Conservation (phyloP, 1,139 yeast species). For the Suhomyces terraborum region DNA sequence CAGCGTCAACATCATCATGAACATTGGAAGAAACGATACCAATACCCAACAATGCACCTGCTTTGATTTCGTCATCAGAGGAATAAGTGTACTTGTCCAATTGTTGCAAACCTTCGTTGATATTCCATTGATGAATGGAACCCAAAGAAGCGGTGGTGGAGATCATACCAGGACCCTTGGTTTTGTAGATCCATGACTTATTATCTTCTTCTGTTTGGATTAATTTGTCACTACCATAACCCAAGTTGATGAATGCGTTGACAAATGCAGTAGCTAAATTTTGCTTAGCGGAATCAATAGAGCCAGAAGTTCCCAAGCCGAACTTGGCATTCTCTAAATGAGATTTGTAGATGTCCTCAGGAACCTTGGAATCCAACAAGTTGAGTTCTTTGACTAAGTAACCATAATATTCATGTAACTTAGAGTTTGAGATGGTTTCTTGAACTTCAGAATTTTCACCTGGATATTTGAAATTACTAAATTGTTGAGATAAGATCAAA, state of each 20-base stretch:
- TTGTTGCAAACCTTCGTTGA: constrained; percentile 83
- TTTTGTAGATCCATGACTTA: constrained; percentile 85
- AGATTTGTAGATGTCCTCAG: constrained; percentile 92
- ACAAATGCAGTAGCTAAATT: constrained; percentile 95
- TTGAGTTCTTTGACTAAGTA: constrained; percentile 87
- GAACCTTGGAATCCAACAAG: constrained; percentile 84
- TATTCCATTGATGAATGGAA: constrained; percentile 88
- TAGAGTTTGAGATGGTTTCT: constrained; percentile 80
- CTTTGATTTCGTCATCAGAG: constrained; percentile 82
- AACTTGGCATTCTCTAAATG: constrained; percentile 74
- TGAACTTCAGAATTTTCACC: constrained; percentile 76
- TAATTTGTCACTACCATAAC: constrained; percentile 84
- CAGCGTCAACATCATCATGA: constrained; percentile 95
- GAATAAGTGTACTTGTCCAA: constrained; percentile 89
- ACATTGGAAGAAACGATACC: constrained; percentile 95
- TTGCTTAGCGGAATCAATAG: constrained; percentile 93
- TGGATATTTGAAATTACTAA: constrained; percentile 68
- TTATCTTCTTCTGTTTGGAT: constrained; percentile 73
- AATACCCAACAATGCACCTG: constrained; percentile 95
- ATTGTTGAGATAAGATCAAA: constrained; percentile 84
- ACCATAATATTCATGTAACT: constrained; percentile 74
- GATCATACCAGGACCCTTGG: constrained; percentile 91
- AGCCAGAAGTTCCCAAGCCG: constrained; percentile 58
- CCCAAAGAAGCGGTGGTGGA: constrained; percentile 94
- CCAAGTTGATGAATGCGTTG: constrained; percentile 87